Percentiles rank a stretch among this genome's conserved stretches.
Conservation (phyloP, 2,329 filamentous ascomycete genomes). For the Beauveria medogensis region DNA sequence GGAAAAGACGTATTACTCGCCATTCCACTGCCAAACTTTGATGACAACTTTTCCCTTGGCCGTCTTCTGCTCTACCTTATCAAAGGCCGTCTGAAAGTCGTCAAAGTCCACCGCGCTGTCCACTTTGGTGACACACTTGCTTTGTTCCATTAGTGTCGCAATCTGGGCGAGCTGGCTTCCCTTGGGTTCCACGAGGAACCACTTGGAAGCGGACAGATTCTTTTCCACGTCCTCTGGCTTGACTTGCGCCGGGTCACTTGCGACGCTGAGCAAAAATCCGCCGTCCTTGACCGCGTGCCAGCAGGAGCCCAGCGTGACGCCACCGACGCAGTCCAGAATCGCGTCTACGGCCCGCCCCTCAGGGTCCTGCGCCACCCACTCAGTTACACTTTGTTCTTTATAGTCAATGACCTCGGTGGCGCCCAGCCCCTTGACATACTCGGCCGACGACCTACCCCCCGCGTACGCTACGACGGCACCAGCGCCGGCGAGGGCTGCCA, state of each 20-base stretch:
- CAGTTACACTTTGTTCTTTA: slow-evolving; percentile 19
- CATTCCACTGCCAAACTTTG: slow-evolving; percentile 17
- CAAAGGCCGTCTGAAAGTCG: slow-evolving; percentile 30
- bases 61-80: slow-evolving; percentile 25
- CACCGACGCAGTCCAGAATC: slow-evolving; percentile 30
- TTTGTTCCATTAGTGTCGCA: slow-evolving; percentile 24
- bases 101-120: slow-evolving; percentile 32
- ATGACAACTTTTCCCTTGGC: slow-evolving; percentile 33
- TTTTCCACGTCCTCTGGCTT: slow-evolving; percentile 24
- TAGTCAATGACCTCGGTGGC: slow-evolving; percentile 32
- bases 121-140: slow-evolving; percentile 25
- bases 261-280: slow-evolving; percentile 27
- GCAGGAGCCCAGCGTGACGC: slow-evolving; percentile 22
- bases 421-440: slow-evolving; percentile 23
- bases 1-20: no score
- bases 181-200: slow-evolving; percentile 30
- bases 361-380: slow-evolving; percentile 23
- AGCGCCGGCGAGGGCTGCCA: slow-evolving; percentile 27
- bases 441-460: slow-evolving; percentile 21
- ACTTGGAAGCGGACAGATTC: slow-evolving; percentile 22
- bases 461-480: slow-evolving; percentile 28
- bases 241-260: slow-evolving; percentile 20
- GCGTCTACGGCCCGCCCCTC: slow-evolving; percentile 23
- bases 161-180: slow-evolving; percentile 28
- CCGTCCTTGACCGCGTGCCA: slow-evolving; percentile 29